A percentile compares a stretch with the other conserved stretches of the same genome.
These are phyloP conservation scores for Hysterium pulicare DNA, from an alignment of 2,329 filamentous ascomycete species.

Conservation along the genomic window DNA sequence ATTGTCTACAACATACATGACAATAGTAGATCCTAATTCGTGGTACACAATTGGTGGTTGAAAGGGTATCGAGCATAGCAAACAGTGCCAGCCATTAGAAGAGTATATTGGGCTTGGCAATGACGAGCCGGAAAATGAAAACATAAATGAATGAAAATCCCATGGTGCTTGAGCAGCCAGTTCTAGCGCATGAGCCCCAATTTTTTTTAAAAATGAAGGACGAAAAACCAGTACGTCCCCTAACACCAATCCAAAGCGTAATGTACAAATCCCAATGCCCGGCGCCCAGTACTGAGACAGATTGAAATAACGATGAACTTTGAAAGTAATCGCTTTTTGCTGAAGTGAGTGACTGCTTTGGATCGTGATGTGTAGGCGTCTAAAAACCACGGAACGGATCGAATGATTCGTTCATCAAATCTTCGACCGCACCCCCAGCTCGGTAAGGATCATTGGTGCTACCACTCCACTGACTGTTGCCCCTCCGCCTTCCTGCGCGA, in stretches of 20 bases:
- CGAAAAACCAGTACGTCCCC: too few species aligned
- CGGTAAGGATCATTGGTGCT: constrained; percentile 30
- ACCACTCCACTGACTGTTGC: constrained; percentile 36
- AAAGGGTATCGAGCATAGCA: constrained; percentile 1
- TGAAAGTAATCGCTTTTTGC: too few species aligned
- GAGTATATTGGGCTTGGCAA: not conserved
- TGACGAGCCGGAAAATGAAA: not conserved
- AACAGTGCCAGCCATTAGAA: not conserved
- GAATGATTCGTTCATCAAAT: constrained; percentile 15
- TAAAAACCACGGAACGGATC: constrained; percentile 38
- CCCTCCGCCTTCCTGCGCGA: constrained; percentile 26
- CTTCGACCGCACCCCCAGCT: constrained; percentile 28
- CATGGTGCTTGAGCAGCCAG: constrained; percentile 1
- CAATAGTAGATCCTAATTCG: too few species aligned
- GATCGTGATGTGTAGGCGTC: constrained; percentile 1
- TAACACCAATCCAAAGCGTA: too few species aligned
- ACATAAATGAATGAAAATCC: not conserved
- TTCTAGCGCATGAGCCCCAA: too few species aligned
- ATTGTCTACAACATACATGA: too few species aligned
- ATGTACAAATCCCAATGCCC: too few species aligned
- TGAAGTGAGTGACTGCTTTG: not conserved
- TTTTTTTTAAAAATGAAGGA: too few species aligned
- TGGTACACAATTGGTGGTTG: too few species aligned
- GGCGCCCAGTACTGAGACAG: too few species aligned
- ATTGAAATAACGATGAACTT: too few species aligned